Conservation (phyloP, 2,329 filamentous ascomycete genomes). For the Xylaria sp. region DNA sequence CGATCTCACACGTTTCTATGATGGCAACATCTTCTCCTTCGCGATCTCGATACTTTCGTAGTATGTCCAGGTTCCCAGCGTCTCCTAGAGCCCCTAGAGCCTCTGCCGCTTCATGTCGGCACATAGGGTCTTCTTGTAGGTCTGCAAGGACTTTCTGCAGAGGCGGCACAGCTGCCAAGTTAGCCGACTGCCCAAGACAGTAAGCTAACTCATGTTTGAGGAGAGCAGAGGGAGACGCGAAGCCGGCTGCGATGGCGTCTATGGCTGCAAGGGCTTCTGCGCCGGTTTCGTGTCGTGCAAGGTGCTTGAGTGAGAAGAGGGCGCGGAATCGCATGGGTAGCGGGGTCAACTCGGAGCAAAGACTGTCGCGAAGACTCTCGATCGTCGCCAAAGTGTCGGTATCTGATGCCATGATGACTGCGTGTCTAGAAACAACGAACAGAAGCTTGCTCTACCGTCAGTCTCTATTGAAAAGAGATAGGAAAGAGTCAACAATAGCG, state of each 20-base stretch:
- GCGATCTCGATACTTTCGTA: constrained; percentile 75
- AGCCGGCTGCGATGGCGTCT: constrained; percentile 84
- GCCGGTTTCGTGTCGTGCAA: constrained; percentile 70
- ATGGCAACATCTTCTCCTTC: constrained; percentile 77
- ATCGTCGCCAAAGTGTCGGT: constrained; percentile 49
- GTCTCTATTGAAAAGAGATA: neutral
- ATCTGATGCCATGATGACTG: constrained; percentile 28
- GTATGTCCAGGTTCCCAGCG: constrained; percentile 69
- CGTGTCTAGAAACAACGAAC: neutral
- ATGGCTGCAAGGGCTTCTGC: constrained; percentile 63
- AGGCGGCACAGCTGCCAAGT: constrained; percentile 72
- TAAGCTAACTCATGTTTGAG: constrained; percentile 97
- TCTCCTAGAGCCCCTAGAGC: constrained; percentile 87
- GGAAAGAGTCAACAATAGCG: neutral
- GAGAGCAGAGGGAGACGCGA: constrained; percentile 81
- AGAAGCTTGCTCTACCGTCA: neutral
- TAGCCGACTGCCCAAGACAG: constrained; percentile 89
- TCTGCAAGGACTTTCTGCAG: constrained; percentile 76
- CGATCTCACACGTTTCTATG: constrained; percentile 96
- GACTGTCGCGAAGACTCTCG: constrained; percentile 68
- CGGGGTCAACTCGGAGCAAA: constrained; percentile 78
- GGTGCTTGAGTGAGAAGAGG: constrained; percentile 95
- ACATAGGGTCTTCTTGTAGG: constrained; percentile 87
- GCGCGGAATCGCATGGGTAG: constrained; percentile 92
- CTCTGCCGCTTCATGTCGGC: constrained; percentile 93